Percentiles rank a stretch among this genome's conserved stretches.
These are phyloP conservation scores for Leonotis leonurus DNA, from an alignment of 257 asterid species.

Conservation along the genomic window DNA sequence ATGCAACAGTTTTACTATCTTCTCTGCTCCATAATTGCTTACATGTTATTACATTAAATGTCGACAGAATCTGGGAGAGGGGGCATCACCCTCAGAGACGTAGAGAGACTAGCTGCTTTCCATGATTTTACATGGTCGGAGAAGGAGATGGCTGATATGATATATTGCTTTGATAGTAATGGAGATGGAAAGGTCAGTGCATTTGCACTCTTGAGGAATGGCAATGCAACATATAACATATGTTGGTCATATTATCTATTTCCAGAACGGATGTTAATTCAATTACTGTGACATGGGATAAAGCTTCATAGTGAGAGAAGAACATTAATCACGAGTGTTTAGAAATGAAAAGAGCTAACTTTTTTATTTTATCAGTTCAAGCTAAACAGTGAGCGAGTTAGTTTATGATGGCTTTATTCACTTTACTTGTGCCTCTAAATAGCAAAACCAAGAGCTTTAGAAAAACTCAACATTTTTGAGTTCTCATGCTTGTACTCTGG, in stretches of 20 bases:
- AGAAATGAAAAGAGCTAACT: not conserved
- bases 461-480: not conserved
- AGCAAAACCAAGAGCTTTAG: too few relatives aligned
- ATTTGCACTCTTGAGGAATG: not conserved
- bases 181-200: slow-evolving; percentile 74
- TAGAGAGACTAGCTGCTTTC: slow-evolving; percentile 51
- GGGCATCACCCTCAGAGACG: slow-evolving; percentile 48
- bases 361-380: not conserved
- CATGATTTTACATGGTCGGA: slow-evolving; percentile 94
- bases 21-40: not conserved
- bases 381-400: not conserved
- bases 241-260: not conserved
- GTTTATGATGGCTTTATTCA: not conserved
- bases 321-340: not conserved
- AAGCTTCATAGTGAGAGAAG: not conserved
- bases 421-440: too few relatives aligned
- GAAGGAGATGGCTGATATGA: slow-evolving; percentile 71
- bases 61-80: slow-evolving; percentile 71
- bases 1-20: not conserved
- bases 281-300: not conserved
- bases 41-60: slow-evolving; percentile 5
- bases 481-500: too few relatives aligned
- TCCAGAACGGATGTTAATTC: not conserved
- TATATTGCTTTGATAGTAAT: slow-evolving; percentile 56
- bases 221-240: not conserved